These are phyloP conservation scores for Talaromyces rugulosus DNA, from an alignment of 2,329 filamentous ascomycete genomes.

Conservation along the genomic window DNA sequence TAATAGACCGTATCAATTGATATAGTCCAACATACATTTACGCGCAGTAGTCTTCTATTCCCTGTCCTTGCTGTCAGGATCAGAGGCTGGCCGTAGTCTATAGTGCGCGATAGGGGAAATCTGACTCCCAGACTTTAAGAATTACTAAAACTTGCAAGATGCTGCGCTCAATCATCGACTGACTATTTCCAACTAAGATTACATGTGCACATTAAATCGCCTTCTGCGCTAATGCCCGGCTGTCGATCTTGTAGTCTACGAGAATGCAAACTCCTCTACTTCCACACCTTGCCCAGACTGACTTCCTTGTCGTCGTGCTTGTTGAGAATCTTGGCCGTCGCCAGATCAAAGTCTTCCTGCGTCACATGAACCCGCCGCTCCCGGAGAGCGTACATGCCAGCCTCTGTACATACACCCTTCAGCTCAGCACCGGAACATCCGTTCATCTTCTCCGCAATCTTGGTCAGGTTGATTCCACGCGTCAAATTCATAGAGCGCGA, in stretches of 20 bases:
- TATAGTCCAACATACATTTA: neutral
- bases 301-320: slow-evolving; percentile 99
- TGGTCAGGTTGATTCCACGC: slow-evolving; percentile 91
- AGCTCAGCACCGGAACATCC: slow-evolving; percentile 95
- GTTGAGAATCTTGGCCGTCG: slow-evolving; percentile 98
- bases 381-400: slow-evolving; percentile 94
- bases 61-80: neutral
- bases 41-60: neutral
- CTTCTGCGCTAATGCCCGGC: slow-evolving; percentile 7
- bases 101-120: neutral
- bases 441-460: slow-evolving; percentile 99
- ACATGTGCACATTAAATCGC: neutral
- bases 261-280: slow-evolving; percentile 43
- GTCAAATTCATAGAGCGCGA: slow-evolving; percentile 98
- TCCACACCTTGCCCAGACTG: slow-evolving; percentile 82
- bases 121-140: neutral
- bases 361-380: slow-evolving; percentile 97
- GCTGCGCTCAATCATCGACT: neutral
- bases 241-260: slow-evolving; percentile 2
- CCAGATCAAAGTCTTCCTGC: slow-evolving; percentile 97
- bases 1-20: too few species aligned
- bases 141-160: neutral
- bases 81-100: too few species aligned
- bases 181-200: neutral
- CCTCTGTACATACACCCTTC: slow-evolving; percentile 98